Percentiles rank a stretch among this genome's conserved stretches.
Conservation (phyloP, 2,329 filamentous ascomycete genomes). For the Acrocalymma vagum region DNA sequence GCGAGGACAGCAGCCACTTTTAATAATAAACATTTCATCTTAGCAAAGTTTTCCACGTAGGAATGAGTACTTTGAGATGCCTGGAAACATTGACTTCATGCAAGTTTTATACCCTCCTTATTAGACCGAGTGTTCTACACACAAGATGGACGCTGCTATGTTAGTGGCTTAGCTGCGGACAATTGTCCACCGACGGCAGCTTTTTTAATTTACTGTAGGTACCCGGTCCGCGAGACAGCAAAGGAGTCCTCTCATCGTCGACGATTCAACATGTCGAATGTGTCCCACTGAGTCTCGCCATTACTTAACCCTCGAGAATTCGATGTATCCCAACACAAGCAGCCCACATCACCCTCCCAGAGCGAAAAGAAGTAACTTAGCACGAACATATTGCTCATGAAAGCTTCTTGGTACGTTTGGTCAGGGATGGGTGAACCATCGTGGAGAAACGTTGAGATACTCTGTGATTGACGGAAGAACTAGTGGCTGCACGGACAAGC, state of each 20-base stretch:
- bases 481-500: constrained; percentile 29
- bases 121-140: not conserved
- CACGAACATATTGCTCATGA: not conserved
- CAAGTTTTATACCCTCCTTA: constrained; percentile 8
- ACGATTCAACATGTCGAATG: not conserved
- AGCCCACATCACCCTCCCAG: too few species aligned
- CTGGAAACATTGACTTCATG: not conserved
- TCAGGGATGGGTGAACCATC: not conserved
- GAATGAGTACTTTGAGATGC: not conserved
- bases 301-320: too few species aligned
- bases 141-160: not conserved
- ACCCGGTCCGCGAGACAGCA: constrained; percentile 10
- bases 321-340: too few species aligned
- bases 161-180: constrained; percentile 14
- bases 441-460: constrained; percentile 2
- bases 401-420: not conserved
- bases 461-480: constrained; percentile 42
- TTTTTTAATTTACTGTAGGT: constrained; percentile 22
- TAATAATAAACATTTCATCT: constrained; percentile 19
- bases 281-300: not conserved
- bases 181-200: constrained; percentile 20
- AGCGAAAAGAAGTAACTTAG: too few species aligned
- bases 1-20: constrained; percentile 22
- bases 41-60: not conserved
- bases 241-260: constrained; percentile 10